These are phyloP conservation scores for Cladosporium sp. DNA, from an alignment of 2,329 filamentous ascomycete species.

Conservation along the genomic window DNA sequence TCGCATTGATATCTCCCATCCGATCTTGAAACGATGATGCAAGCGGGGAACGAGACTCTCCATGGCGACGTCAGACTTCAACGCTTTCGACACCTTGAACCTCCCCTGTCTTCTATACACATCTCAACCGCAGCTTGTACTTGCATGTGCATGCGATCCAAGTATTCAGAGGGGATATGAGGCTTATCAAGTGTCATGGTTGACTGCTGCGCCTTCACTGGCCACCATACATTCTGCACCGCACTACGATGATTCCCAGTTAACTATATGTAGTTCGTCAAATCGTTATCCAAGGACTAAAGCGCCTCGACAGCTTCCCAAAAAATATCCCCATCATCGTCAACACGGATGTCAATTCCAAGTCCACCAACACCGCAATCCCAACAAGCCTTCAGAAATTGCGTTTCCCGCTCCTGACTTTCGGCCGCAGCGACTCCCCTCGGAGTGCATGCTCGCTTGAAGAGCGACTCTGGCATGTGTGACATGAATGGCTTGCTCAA, in stretches of 20 bases:
- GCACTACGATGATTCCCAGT: too few relatives aligned
- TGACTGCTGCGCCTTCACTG: too few relatives aligned
- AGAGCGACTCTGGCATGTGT: not conserved
- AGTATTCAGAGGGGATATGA: too few relatives aligned
- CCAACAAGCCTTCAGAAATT: not conserved
- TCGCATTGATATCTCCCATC: not conserved
- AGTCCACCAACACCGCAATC: too few relatives aligned
- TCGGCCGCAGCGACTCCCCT: not conserved
- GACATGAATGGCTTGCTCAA: not conserved
- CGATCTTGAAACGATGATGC: constrained; percentile 6
- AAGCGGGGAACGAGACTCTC: constrained; percentile 3
- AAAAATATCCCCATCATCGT: too few relatives aligned
- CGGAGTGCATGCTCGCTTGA: not conserved
- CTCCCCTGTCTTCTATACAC: not conserved
- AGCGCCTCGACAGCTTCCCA: too few relatives aligned
- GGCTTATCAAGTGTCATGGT: too few relatives aligned
- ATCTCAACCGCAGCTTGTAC: not conserved
- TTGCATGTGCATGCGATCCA: not conserved
- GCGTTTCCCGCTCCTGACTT: not conserved
- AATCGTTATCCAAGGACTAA: too few relatives aligned
- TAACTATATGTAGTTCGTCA: too few relatives aligned
- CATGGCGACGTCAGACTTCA: constrained; percentile 6
- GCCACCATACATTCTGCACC: too few relatives aligned
- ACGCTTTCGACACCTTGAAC: not conserved
- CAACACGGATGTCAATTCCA: too few relatives aligned